Conservation (phyloP, 495 filamentous ascomycete species). For the Glonium stellatum region DNA sequence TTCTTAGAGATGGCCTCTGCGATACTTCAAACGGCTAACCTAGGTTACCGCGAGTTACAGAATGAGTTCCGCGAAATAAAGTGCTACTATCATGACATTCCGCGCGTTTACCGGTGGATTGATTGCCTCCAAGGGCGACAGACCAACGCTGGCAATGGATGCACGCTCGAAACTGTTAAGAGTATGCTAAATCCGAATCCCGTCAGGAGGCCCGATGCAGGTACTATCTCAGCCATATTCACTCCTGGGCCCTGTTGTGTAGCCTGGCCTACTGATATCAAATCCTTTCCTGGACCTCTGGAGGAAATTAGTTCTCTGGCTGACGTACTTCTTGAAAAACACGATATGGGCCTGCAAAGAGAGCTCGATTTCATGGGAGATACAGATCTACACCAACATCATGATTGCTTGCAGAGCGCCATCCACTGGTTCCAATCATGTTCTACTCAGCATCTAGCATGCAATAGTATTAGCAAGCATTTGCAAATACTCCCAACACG, state of each 20-base stretch:
- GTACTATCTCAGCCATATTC: constrained; percentile 17
- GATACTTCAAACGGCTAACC: constrained; percentile 6
- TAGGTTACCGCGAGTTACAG: constrained; percentile 16
- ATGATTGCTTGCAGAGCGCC: neutral
- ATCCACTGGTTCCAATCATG: constrained; percentile 21
- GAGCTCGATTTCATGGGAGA: neutral
- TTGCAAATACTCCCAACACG: constrained; percentile 15
- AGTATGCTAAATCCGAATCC: constrained; percentile 21
- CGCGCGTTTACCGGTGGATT: constrained; percentile 16
- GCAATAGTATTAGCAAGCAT: neutral
- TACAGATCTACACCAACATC: neutral
- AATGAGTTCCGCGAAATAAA: constrained; percentile 20
- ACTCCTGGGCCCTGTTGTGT: constrained; percentile 25
- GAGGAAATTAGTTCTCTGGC: constrained; percentile 18
- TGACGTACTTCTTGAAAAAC: constrained; percentile 14
- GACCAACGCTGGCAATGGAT: neutral
- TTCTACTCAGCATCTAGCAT: constrained; percentile 14
- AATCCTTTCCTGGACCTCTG: constrained; percentile 16
- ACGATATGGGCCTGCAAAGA: constrained; percentile 3
- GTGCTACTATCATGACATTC: constrained; percentile 21
- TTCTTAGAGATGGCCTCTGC: constrained; percentile 26
- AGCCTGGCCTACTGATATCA: constrained; percentile 20
- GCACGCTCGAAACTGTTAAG: constrained; percentile 12
- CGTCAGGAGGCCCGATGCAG: constrained; percentile 16
- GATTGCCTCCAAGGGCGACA: constrained; percentile 4